Percentiles rank a stretch among this genome's conserved stretches.
phyloP scores from a whole-genome alignment of 2,329 filamentous ascomycete genomes.

The Botryotinia narcissicola region DNA sequence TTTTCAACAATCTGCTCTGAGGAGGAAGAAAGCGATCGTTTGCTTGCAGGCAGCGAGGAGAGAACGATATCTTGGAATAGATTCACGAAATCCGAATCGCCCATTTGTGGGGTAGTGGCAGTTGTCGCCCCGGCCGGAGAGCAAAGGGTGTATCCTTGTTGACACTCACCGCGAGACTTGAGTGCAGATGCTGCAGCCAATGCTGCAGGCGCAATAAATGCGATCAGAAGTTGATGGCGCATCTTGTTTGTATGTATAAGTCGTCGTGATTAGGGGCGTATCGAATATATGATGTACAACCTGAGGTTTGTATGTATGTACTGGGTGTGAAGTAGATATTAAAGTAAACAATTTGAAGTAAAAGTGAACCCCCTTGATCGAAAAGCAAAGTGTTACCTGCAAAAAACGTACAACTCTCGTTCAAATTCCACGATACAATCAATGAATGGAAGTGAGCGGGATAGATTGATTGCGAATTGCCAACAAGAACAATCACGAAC shows the following conservation, averaged over 20 bases:
- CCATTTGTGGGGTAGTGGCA: constrained; percentile 34
- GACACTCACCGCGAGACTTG: constrained; percentile 24
- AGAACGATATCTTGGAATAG: constrained; percentile 38
- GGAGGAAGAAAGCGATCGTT: constrained; percentile 16
- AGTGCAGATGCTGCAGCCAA: constrained; percentile 1
- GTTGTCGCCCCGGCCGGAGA: constrained; percentile 36
- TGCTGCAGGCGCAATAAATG: constrained; percentile 17
- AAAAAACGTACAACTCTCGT: background rate
- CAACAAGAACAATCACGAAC: background rate
- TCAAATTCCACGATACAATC: background rate
- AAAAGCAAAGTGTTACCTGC: background rate
- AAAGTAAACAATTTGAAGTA: background rate
- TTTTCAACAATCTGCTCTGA: background rate
- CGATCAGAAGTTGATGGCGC: constrained; percentile 5
- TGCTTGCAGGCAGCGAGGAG: constrained; percentile 35
- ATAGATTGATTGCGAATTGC: background rate
- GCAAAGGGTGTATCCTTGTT: constrained; percentile 37
- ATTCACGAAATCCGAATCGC: constrained; percentile 32
- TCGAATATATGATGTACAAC: constrained; percentile 7
- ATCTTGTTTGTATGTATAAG: constrained; percentile 4
- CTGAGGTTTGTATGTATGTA: background rate
- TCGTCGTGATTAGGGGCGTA: background rate
- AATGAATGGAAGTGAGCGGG: background rate
- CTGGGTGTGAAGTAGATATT: background rate
- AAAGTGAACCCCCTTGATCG: background rate